These are phyloP conservation scores for Trametes versicolor DNA, from an alignment of 1,284 basidiomycete species.

Conservation along the genomic window DNA sequence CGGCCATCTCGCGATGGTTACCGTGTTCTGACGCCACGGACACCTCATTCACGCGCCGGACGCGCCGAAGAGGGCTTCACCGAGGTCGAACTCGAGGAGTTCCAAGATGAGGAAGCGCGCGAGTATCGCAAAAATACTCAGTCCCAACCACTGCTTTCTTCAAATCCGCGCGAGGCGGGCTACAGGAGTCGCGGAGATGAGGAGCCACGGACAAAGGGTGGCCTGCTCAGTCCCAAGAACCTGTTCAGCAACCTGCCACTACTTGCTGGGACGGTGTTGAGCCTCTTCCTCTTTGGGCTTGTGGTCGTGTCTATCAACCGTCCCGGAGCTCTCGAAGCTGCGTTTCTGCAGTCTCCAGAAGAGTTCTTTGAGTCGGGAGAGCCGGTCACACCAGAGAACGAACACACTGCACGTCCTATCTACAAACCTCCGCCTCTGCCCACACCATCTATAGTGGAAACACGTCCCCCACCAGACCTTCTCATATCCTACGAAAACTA, in stretches of 20 bases:
- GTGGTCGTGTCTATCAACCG: conserved; percentile 59
- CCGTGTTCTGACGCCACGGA: conserved; percentile 64
- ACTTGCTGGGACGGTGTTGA: conserved; percentile 56
- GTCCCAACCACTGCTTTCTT: conserved; percentile 58
- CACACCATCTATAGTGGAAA: conserved; percentile 36
- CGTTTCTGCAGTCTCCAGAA: conserved; percentile 48
- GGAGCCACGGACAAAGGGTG: conserved; percentile 24
- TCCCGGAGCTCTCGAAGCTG: conserved; percentile 57
- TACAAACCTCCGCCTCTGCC: conserved; percentile 11
- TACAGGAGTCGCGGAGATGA: conserved; percentile 55
- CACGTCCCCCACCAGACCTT: conserved; percentile 38
- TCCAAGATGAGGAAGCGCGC: conserved; percentile 53
- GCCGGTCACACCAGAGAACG: conserved; percentile 15
- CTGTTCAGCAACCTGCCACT: conserved; percentile 44
- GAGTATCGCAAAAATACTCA: conserved; percentile 49
- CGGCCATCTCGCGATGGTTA: conserved; percentile 47
- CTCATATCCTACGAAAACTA: conserved; percentile 69
- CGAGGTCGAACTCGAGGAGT: conserved; percentile 54
- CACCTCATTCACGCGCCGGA: conserved; percentile 68
- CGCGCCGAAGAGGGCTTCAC: conserved; percentile 64
- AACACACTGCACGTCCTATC: conserved; percentile 5
- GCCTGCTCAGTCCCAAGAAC: conserved; percentile 25
- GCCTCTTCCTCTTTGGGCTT: conserved; percentile 59
- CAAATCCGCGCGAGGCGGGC: conserved; percentile 52
- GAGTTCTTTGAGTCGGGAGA: conserved; percentile 24